These are phyloP conservation scores for Xylaria hypoxylon DNA, from an alignment of 2,329 filamentous ascomycete species.

Conservation along the genomic window DNA sequence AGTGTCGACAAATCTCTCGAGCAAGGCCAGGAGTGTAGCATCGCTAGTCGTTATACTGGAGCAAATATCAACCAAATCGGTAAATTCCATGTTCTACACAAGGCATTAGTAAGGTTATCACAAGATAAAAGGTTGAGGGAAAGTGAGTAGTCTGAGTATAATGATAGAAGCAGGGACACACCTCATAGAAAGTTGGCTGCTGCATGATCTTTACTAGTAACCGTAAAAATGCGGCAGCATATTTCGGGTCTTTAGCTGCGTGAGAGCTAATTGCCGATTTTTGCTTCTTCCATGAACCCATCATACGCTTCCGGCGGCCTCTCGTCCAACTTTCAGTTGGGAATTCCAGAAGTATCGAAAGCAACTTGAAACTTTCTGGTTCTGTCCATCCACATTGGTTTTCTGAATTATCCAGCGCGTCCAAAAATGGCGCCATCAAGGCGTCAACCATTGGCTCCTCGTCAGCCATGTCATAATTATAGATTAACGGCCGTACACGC, in stretches of 20 bases:
- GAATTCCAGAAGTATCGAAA: constrained; percentile 46
- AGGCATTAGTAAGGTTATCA: constrained; percentile 26
- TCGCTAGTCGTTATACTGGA: constrained; percentile 36
- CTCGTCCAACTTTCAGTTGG: constrained; percentile 47
- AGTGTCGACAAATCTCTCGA: constrained; percentile 46
- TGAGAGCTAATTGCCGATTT: constrained; percentile 40
- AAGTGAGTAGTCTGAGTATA: not conserved
- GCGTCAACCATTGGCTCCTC: constrained; percentile 46
- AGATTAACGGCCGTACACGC: constrained; percentile 39
- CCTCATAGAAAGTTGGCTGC: constrained; percentile 51
- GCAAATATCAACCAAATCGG: constrained; percentile 47
- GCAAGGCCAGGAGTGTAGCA: constrained; percentile 33
- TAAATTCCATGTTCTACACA: constrained; percentile 48
- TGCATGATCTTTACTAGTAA: constrained; percentile 48
- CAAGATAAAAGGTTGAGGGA: not conserved
- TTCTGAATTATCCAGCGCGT: constrained; percentile 42
- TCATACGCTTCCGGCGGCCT: constrained; percentile 49
- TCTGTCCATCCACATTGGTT: constrained; percentile 44
- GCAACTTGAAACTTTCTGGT: constrained; percentile 39
- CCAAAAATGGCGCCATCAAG: constrained; percentile 45
- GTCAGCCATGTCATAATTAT: constrained; percentile 45
- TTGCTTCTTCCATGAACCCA: constrained; percentile 50
- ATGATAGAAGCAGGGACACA: constrained; percentile 32
- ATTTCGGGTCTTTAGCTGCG: constrained; percentile 41
- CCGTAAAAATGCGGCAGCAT: constrained; percentile 44